Evolutionary conservation across 306 rosid species (phyloP).

Genomic region (Delonix regia): DNA sequence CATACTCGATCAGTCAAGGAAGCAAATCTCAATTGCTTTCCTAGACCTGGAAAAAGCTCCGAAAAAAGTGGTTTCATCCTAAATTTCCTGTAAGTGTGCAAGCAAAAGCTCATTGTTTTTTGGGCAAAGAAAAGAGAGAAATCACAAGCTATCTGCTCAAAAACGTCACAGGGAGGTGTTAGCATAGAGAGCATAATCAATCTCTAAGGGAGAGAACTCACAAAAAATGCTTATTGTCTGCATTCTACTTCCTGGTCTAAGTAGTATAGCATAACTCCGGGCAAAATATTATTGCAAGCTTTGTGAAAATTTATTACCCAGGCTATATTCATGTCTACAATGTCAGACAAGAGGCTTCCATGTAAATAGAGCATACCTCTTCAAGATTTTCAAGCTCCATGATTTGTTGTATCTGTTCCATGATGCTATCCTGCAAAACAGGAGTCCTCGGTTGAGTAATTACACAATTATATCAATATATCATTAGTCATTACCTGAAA

Average conservation of each 20-base stretch:
- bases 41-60: background rate
- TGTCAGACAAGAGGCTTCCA: slow-evolving; percentile 20
- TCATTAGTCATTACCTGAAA: slow-evolving; percentile 29
- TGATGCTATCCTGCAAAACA: slow-evolving; percentile 73
- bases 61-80: slow-evolving; percentile 14
- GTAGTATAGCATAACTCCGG: slow-evolving; percentile 14
- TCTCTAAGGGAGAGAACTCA: background rate
- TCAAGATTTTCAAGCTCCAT: slow-evolving; percentile 96
- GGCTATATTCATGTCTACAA: slow-evolving; percentile 23
- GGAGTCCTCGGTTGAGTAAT: slow-evolving; percentile 15
- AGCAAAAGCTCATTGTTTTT: background rate
- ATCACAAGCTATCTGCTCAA: too few relatives aligned
- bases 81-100: background rate
- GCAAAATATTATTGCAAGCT: background rate
- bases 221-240: background rate
- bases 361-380: slow-evolving; percentile 61
- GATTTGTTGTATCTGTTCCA: slow-evolving; percentile 88
- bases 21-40: slow-evolving; percentile 15
- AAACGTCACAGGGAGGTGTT: too few relatives aligned
- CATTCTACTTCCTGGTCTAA: slow-evolving; percentile 26
- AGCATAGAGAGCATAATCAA: too few relatives aligned
- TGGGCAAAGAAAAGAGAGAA: too few relatives aligned
- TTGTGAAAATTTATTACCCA: slow-evolving; percentile 3
- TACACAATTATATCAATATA: slow-evolving; percentile 20
- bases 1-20: background rate